These are phyloP conservation scores for Plectosphaerella sp. DNA, from an alignment of 2,329 filamentous ascomycete genomes.

Conservation along the genomic window DNA sequence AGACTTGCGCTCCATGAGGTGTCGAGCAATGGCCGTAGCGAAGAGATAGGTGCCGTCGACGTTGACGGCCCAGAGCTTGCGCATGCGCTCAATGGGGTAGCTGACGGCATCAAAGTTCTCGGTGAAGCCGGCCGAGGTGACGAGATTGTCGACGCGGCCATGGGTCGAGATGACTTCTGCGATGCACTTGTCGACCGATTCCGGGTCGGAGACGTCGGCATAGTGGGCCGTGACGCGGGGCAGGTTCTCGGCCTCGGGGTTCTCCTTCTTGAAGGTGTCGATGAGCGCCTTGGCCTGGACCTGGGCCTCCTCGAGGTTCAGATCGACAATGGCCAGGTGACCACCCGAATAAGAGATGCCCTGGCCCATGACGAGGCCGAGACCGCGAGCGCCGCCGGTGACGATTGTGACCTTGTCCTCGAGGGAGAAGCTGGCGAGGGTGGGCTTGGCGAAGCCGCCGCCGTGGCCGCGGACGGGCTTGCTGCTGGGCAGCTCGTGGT, in stretches of 20 bases:
- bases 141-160: conserved; percentile 82
- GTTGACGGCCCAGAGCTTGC: conserved; percentile 92
- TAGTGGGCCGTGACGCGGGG: conserved; percentile 89
- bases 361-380: conserved; percentile 91
- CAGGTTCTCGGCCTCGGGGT: conserved; percentile 66
- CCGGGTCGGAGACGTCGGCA: conserved; percentile 77
- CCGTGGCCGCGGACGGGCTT: conserved; percentile 70
- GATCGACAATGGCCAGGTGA: conserved; percentile 85
- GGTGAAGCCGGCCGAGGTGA: conserved; percentile 94
- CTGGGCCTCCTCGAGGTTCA: conserved; percentile 82
- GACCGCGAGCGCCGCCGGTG: conserved; percentile 83
- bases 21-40: conserved; percentile 77
- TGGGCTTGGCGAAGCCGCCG: conserved; percentile 79
- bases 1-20: conserved; percentile 77
- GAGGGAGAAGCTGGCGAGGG: conserved; percentile 80
- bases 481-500: conserved; percentile 67
- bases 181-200: conserved; percentile 72
- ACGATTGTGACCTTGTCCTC: conserved; percentile 80
- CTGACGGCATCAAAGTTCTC: conserved; percentile 91
- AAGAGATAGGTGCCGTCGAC: conserved; percentile 91
- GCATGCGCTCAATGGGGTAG: conserved; percentile 86
- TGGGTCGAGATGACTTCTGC: conserved; percentile 66
- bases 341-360: conserved; percentile 84
- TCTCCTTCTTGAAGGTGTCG: conserved; percentile 72
- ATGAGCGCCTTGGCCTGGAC: conserved; percentile 71